Evolutionary conservation across 2,329 filamentous ascomycete species (phyloP), one percentile per base, ranked within the genome.

Genomic region (Calonectria pseudoreteaudii): DNA sequence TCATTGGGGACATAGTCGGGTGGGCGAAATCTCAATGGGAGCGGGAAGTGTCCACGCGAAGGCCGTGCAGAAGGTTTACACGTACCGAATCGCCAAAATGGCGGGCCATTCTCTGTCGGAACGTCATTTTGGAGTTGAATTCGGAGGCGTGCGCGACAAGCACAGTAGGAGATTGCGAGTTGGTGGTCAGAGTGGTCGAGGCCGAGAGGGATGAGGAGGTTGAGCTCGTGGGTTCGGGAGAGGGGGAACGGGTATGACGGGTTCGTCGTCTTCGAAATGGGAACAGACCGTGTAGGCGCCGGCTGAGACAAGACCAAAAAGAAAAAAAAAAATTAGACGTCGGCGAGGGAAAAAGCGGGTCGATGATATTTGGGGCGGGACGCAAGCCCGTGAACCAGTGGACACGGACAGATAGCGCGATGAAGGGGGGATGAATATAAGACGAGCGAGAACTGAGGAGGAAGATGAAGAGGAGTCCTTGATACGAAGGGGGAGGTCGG

Each of bases 21-120:
- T 28, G 44, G 53, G 41, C 5, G 64, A 18, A 16, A 65, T 60
- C 31, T 31, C 53, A 60, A 36, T 65, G 31, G 23, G 49, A 50
- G 7, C 47, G n/a, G 23, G 11, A 44, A 20, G 28, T 50, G 13
- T 38, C 50, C 47, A 50, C 31, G 30, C 36, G 28, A 64, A n/a
- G 10, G 67, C 70, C 20, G 23, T 23, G 56, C 66, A 71, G 71
- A 74, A 74, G 75, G 71, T 70, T 71, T 70, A 74, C 73, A 81
- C 86, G 80, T 84, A 87, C 86, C 76, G 86, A 84, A 77, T 88
- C 87, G 80, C 87, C 87, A 74, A 88, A 86, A 66, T 86, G 86
- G 80, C 87, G 87, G 67, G 86, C 86, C 82, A 88, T 85, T 69
- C 84, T 83, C 76, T 86, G 82, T 68, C 84, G 81, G 73, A 86